Conservation (phyloP, 208 protist genomes). For the Sergeia podlipaevii region DNA sequence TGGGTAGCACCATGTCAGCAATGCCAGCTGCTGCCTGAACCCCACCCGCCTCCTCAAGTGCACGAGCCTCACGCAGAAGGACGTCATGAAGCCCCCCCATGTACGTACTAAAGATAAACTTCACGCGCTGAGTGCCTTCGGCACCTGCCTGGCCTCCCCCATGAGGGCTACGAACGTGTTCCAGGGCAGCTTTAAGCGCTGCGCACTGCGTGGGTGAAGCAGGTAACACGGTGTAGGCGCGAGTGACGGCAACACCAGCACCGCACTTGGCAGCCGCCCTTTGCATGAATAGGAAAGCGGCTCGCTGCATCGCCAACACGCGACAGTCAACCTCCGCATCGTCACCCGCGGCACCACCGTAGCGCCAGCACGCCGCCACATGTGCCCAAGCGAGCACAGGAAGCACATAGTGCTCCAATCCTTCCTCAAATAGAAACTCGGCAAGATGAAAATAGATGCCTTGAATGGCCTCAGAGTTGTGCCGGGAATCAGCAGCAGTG, state of each 20-base stretch:
- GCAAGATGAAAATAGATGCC: conserved; percentile 47
- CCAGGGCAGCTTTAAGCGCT: no score
- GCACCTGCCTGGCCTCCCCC: no score
- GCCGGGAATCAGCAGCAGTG: conserved; percentile 25
- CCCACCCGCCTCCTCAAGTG: conserved; percentile 28
- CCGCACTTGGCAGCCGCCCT: conserved; percentile 28
- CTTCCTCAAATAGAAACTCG: conserved; percentile 35
- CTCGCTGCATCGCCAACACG: conserved; percentile 22
- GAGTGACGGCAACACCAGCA: conserved; percentile 10
- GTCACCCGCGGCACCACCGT: conserved; percentile 20
- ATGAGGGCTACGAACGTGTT: no score
- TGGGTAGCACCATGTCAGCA: conserved; percentile 18
- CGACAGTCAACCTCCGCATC: no score
- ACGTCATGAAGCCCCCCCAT: conserved; percentile 24
- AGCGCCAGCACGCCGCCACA: conserved; percentile 40
- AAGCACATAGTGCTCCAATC: conserved; percentile 52
- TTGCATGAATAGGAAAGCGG: conserved; percentile 14
- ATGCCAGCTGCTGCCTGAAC: conserved; percentile 31
- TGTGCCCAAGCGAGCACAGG: conserved; percentile 57
- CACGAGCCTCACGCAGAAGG: conserved; percentile 44
- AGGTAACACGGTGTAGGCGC: conserved; percentile 11
- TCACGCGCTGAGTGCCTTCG: no score
- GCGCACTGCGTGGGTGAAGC: conserved; percentile 17
- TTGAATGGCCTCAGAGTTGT: conserved; percentile 56
- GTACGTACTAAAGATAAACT: conserved; percentile 19